Conservation (phyloP, 108 stramenopile genomes). For the Cyclotella baltica region DNA sequence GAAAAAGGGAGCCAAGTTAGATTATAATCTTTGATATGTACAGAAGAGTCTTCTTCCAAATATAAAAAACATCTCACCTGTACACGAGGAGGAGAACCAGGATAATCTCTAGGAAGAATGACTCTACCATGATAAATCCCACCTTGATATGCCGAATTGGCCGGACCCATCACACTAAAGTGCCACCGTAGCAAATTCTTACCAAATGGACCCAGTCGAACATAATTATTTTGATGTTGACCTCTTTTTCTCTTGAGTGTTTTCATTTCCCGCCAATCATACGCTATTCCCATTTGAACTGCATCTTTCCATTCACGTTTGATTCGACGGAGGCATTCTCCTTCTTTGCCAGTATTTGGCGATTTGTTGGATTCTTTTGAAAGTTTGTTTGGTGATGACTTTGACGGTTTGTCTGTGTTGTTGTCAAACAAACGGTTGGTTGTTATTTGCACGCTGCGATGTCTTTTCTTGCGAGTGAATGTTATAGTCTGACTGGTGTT, state of each 20-base stretch:
- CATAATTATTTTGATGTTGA: constrained; percentile 29
- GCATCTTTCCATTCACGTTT: constrained; percentile 85
- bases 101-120: constrained; percentile 85
- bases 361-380: neutral
- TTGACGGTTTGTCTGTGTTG: neutral
- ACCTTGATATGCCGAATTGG: constrained; percentile 65
- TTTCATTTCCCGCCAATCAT: constrained; percentile 75
- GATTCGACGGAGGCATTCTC: constrained; percentile 70
- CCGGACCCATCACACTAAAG: constrained; percentile 82
- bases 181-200: constrained; percentile 89
- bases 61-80: constrained; percentile 37
- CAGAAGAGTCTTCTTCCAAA: neutral
- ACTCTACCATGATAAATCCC: constrained; percentile 92
- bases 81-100: constrained; percentile 82
- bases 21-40: neutral
- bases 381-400: constrained; percentile 3
- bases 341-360: constrained; percentile 1
- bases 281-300: constrained; percentile 80
- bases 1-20: neutral
- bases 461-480: neutral
- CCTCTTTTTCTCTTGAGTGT: constrained; percentile 17
- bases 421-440: neutral
- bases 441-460: constrained; percentile 24
- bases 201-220: constrained; percentile 78
- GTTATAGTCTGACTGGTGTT: constrained; percentile 7